Conservation (phyloP, 306 rosid genomes). For the Clitoria ternatea region DNA sequence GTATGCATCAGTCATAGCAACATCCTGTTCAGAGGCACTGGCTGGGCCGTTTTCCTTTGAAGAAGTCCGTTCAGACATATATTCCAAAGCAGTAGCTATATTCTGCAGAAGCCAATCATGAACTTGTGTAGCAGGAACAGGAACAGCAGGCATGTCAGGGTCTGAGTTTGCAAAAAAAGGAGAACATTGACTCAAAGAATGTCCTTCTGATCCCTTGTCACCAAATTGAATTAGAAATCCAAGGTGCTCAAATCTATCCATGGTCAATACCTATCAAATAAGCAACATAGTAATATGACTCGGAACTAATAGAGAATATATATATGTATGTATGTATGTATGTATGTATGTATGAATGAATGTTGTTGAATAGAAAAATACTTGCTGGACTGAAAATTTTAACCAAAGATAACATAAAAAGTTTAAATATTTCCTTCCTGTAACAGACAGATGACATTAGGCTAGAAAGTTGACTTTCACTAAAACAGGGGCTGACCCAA, state of each 20-base stretch:
- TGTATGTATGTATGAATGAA: too few relatives aligned
- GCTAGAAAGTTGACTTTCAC: neutral
- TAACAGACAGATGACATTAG: neutral
- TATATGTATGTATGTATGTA: too few relatives aligned
- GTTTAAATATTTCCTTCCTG: neutral
- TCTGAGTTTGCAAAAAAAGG: slow-evolving; percentile 97
- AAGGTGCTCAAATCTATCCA: slow-evolving; percentile 93
- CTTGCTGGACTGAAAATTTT: neutral
- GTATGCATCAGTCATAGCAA: slow-evolving; percentile 89
- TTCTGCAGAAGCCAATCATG: slow-evolving; percentile 87
- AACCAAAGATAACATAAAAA: neutral
- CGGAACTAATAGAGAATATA: slow-evolving; percentile 7
- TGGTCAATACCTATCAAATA: slow-evolving; percentile 69
- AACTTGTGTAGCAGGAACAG: slow-evolving; percentile 83
- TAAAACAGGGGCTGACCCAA: neutral
- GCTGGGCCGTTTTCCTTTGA: slow-evolving; percentile 79
- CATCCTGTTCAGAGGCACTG: slow-evolving; percentile 80
- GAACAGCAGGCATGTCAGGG: slow-evolving; percentile 99
- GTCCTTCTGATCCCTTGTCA: slow-evolving; percentile 69
- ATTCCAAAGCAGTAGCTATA: slow-evolving; percentile 75
- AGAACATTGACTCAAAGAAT: slow-evolving; percentile 71
- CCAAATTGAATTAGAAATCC: slow-evolving; percentile 89
- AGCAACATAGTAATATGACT: slow-evolving; percentile 17
- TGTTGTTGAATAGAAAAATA: neutral
- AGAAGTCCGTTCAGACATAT: slow-evolving; percentile 73